Evolutionary conservation across 1,284 basidiomycete genomes (phyloP), one percentile per base, ranked within the genome.

Genomic region (Sporisorium iseilematis-ciliati): DNA sequence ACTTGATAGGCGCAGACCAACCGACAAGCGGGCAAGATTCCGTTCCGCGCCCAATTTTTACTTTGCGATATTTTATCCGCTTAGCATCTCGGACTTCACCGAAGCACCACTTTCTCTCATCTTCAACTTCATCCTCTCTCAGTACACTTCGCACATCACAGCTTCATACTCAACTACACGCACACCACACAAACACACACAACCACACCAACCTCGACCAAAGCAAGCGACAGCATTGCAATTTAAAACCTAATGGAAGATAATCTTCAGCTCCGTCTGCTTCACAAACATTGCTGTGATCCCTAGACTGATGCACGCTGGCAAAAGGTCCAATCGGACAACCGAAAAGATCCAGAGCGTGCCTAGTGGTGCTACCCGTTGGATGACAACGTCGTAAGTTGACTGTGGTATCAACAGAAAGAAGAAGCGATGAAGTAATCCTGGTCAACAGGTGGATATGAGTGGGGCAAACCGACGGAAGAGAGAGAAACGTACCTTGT

Each of bases 311-410:
- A 81, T 45, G 35, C 80, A 57, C 0, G 80, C 82, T 7, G 72
- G 75, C 3, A 75, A 45, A 4, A 86, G 77, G 45, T 85, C 83
- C 33, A 86, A 59, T 41, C 81, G 77, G 20, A 85, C 83, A 8
- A 85, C 77, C 11, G 79, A 57, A 51, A 82, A 85, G 46, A 86
- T 77, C 85, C 85, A 86, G 20, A 86, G 75, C 2, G 84, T 83
- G 40, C 85, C 85, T 0, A 86, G 75, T 11, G 84, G 80, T 1
- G 85, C 84, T 10, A 80, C 79, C 20, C 78, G 80, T n/a, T 82
- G 79, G 40, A 85, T 77, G 8, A 85, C 79, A 26, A 75, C 54
- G 18, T 78, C 65, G 65, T 81, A 86, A 2, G 78, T 51, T 5
- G 78, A 81, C 73, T 79, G 72, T 51, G 31, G 16, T 33, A n/a